Conservation (phyloP, 2,329 filamentous ascomycete species). For the Colletotrichum paranaense region DNA sequence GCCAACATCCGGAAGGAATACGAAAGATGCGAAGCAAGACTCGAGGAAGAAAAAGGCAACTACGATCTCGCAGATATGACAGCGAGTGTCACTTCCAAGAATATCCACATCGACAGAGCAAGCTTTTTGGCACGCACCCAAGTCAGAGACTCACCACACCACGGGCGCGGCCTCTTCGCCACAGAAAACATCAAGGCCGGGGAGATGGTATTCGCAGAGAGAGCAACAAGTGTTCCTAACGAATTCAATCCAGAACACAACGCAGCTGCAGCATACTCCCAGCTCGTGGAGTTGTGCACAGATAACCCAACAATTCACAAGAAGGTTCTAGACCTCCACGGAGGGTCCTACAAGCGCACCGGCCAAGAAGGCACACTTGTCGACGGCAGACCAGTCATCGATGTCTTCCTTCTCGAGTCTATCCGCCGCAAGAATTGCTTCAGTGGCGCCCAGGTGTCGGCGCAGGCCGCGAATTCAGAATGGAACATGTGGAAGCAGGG, state of each 20-base stretch:
- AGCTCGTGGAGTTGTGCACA: conserved; percentile 50
- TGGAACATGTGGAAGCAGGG: conserved; percentile 38
- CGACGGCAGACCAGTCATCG: conserved; percentile 49
- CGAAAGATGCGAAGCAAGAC: conserved; percentile 30
- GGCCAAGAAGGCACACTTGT: conserved; percentile 46
- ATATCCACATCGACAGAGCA: conserved; percentile 39
- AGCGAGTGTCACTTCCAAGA: conserved; percentile 26
- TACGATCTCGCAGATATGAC: conserved; percentile 37
- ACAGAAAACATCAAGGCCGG: conserved; percentile 48
- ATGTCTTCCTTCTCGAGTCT: conserved; percentile 52
- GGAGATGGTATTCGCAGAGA: conserved; percentile 55
- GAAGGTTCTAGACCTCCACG: conserved; percentile 48
- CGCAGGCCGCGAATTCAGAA: conserved; percentile 42
- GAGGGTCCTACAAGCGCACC: conserved; percentile 45
- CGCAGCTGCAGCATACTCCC: conserved; percentile 56
- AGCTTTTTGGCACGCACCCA: conserved; percentile 48
- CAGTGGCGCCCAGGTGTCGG: conserved; percentile 46
- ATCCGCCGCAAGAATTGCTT: conserved; percentile 55
- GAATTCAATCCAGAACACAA: conserved; percentile 53
- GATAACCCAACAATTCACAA: conserved; percentile 51
- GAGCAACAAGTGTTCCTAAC: conserved; percentile 53
- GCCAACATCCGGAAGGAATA: conserved; percentile 37
- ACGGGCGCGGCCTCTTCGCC: conserved; percentile 57
- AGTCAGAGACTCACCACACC: conserved; percentile 44
- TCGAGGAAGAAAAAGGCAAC: conserved; percentile 27